Evolutionary conservation across 2,329 filamentous ascomycete species (phyloP).

Genomic region (Monosporascus sp.): DNA sequence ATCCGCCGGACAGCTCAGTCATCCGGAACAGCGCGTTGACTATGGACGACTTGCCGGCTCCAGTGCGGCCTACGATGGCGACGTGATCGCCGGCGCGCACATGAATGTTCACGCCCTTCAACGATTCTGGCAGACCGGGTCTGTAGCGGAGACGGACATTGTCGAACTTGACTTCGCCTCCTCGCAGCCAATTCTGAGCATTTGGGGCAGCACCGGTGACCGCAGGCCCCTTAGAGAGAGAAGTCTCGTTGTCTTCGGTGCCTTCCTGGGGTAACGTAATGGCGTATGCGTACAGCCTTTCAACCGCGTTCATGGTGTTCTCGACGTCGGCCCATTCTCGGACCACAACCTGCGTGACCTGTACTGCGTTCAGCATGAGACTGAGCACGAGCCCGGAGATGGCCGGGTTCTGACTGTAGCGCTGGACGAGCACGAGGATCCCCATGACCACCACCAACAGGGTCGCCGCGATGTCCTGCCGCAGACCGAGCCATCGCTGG

Average conservation of each 20-base stretch:
- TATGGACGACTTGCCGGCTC: slow-evolving; percentile 71
- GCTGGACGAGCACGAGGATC: slow-evolving; percentile 59
- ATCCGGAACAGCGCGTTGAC: slow-evolving; percentile 68
- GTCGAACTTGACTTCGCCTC: slow-evolving; percentile 63
- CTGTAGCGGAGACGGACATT: slow-evolving; percentile 66
- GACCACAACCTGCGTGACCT: slow-evolving; percentile 64
- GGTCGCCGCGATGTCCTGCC: slow-evolving; percentile 58
- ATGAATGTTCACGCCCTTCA: slow-evolving; percentile 63
- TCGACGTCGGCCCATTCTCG: slow-evolving; percentile 64
- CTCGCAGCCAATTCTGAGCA: slow-evolving; percentile 8
- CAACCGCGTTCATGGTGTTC: slow-evolving; percentile 66
- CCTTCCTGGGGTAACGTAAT: slow-evolving; percentile 59
- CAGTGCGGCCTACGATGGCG: slow-evolving; percentile 71
- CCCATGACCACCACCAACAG: slow-evolving; percentile 57
- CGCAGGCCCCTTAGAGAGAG: too few relatives aligned
- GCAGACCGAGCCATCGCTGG: slow-evolving; percentile 61
- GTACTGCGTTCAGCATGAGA: slow-evolving; percentile 61
- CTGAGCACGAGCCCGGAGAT: slow-evolving; percentile 62
- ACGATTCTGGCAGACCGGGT: slow-evolving; percentile 59
- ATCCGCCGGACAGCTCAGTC: slow-evolving; percentile 64
- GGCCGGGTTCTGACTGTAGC: slow-evolving; percentile 56
- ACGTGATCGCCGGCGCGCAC: slow-evolving; percentile 56
- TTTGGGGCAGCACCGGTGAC: too few relatives aligned
- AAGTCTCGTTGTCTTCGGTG: slow-evolving; percentile 37
- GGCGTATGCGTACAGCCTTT: slow-evolving; percentile 62